Evolutionary conservation across 2,329 filamentous ascomycete genomes (phyloP), one percentile per base, ranked within the genome.

Genomic region (Ampelomyces quisqualis): DNA sequence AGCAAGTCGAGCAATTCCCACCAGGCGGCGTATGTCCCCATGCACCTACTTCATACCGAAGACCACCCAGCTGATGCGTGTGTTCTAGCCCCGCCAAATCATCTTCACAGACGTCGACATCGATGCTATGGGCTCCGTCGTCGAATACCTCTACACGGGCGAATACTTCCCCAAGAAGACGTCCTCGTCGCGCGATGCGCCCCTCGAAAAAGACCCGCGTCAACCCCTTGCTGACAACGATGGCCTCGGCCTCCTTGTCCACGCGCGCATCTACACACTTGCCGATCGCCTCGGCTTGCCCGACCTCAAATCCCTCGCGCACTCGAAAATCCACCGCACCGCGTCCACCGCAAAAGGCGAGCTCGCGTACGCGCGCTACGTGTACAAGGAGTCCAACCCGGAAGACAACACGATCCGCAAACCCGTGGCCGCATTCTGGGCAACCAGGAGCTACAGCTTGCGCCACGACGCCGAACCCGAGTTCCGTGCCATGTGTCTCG

Each of bases 401-500:
- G 81, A 86, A 46, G 88, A 95, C 68, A 73, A 70, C 9, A 80
- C 80, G 2, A 88, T 95, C 57, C 82, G 90, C 55, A 86, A 81
- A 51, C 89, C 90, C 1, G 82, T 95, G 35, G 89, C 88, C n/a
- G 85, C 84, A 39, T 95, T 94, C 75, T 95, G 90, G 90, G 89
- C 89, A 5, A 85, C 80, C 32, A 78, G 87, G 47, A 84, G 80
- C 44, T 89, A 93, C 71, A 84, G 88, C 9, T 74, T 95, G 50
- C 85, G 90, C 13, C 79, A 90, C 69, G 88, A 95, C 70, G 88
- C 90, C 24, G 88, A 94, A 69, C 78, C 81, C 5, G 88, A 94
- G 70, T 95, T 95, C 79, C 82, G 84, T 66, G 69, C 78, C 31
- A 81, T 95, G 70, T 95, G 90, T 72, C 73, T 95, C 65, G 87